Conservation (phyloP, 192 early-diverging fungal species). For the Backusella circina region DNA sequence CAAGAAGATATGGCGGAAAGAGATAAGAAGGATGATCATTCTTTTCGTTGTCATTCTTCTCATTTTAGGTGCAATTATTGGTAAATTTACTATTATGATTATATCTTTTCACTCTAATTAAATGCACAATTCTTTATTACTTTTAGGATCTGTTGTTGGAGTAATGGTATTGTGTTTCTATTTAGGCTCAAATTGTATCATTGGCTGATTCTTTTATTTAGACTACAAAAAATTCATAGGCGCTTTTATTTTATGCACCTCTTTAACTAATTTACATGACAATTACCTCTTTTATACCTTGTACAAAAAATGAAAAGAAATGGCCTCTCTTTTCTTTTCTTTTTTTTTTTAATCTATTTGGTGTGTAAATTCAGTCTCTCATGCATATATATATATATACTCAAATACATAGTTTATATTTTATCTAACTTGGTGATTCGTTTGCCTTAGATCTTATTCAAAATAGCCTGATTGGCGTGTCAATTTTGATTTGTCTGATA, state of each 20-base stretch:
- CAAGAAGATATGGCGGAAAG: conserved; percentile 79
- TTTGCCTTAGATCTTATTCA: too few species aligned
- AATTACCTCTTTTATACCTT: too few species aligned
- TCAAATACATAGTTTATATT: too few species aligned
- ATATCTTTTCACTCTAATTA: not conserved
- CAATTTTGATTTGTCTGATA: too few species aligned
- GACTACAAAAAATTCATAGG: not conserved
- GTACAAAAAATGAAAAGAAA: too few species aligned
- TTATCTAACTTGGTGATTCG: too few species aligned
- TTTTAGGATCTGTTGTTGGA: not conserved
- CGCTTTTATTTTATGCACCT: not conserved
- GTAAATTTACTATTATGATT: conserved; percentile 30
- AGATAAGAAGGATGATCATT: conserved; percentile 94
- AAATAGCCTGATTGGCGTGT: too few species aligned
- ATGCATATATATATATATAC: too few species aligned
- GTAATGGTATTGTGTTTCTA: not conserved
- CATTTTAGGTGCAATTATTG: conserved; percentile 80
- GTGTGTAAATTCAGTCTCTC: too few species aligned
- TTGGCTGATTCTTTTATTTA: not conserved
- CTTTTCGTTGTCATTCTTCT: conserved; percentile 66
- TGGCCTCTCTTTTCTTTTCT: too few species aligned
- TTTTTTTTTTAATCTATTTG: too few species aligned
- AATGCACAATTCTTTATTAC: not conserved
- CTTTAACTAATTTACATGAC: not conserved
- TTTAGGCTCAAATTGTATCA: not conserved